These are phyloP conservation scores for Aspergillus quadricinctus DNA, from an alignment of 2,329 filamentous ascomycete species.

Conservation along the genomic window DNA sequence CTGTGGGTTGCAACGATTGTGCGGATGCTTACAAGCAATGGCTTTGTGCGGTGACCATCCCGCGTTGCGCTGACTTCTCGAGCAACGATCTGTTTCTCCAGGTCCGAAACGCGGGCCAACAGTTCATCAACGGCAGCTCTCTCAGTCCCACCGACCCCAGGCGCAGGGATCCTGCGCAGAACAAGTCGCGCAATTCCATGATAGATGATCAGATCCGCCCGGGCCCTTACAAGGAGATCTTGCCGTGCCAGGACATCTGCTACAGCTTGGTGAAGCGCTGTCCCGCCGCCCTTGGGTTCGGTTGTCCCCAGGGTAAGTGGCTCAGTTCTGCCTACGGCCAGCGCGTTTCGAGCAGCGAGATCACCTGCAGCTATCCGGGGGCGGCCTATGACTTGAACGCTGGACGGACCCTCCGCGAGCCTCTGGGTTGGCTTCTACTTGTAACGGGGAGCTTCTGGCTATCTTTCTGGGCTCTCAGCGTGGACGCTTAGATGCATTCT, in stretches of 20 bases:
- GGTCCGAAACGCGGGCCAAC: conserved; percentile 65
- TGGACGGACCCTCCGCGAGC: not conserved
- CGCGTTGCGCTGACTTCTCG: conserved; percentile 82
- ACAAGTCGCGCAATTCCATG: conserved; percentile 61
- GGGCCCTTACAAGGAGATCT: conserved; percentile 88
- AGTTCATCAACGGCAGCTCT: conserved; percentile 65
- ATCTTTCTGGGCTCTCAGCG: conserved; percentile 13
- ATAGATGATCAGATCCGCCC: conserved; percentile 71
- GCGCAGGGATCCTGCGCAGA: conserved; percentile 41
- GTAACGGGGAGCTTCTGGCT: conserved; percentile 9
- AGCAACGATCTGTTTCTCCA: conserved; percentile 54
- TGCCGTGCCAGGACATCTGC: conserved; percentile 85
- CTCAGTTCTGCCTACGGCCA: conserved; percentile 51
- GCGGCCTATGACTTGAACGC: conserved; percentile 50
- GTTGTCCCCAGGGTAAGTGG: conserved; percentile 59
- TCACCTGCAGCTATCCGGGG: conserved; percentile 60
- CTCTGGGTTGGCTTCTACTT: not conserved
- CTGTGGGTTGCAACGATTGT: conserved; percentile 71
- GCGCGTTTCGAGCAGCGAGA: conserved; percentile 32
- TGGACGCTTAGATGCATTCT: not conserved
- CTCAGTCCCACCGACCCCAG: conserved; percentile 39
- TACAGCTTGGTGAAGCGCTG: conserved; percentile 82
- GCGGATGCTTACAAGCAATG: conserved; percentile 80
- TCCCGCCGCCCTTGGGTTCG: conserved; percentile 69
- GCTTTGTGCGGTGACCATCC: conserved; percentile 91